A percentile compares a stretch with the other conserved stretches of the same genome.
Evolutionary conservation across 176 grass and related monocot species (phyloP).

Genomic region (Oryza coarctata): DNA sequence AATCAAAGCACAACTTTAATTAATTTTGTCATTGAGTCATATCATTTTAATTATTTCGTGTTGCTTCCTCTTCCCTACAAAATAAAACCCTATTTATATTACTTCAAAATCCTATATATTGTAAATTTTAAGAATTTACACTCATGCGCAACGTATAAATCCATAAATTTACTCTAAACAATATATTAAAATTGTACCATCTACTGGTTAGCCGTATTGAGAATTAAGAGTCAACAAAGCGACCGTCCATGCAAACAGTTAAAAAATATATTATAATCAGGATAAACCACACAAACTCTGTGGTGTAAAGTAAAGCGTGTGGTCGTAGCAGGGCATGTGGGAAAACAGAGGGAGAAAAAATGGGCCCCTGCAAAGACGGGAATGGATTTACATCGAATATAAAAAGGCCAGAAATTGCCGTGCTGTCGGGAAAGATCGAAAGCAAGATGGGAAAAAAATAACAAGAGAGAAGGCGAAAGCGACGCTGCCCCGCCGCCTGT

Average conservation of each 20-base stretch:
- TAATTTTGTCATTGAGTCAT: too few species aligned
- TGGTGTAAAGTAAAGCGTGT: constrained; percentile 31
- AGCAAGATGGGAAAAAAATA: constrained; percentile 32
- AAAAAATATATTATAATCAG: not conserved
- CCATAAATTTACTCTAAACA: too few species aligned
- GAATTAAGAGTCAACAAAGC: not conserved
- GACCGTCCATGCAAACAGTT: not conserved
- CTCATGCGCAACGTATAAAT: too few species aligned
- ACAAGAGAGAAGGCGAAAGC: constrained; percentile 47
- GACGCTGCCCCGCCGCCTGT: not conserved
- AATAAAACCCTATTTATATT: too few species aligned
- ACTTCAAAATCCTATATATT: too few species aligned
- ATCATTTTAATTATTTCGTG: too few species aligned
- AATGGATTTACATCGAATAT: constrained; percentile 47
- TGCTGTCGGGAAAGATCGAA: constrained; percentile 49
- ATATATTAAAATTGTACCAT: too few species aligned
- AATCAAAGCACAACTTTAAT: too few species aligned
- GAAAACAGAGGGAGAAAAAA: constrained; percentile 33
- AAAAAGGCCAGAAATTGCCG: constrained; percentile 39
- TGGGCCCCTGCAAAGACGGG: constrained; percentile 45
- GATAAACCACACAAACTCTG: not conserved
- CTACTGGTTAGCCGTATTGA: too few species aligned
- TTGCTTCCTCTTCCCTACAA: too few species aligned
- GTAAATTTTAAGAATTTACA: too few species aligned
- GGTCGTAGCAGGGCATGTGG: constrained; percentile 37